phyloP scores from a whole-genome alignment of 176 grass and related monocot species.

The Poa annua region DNA sequence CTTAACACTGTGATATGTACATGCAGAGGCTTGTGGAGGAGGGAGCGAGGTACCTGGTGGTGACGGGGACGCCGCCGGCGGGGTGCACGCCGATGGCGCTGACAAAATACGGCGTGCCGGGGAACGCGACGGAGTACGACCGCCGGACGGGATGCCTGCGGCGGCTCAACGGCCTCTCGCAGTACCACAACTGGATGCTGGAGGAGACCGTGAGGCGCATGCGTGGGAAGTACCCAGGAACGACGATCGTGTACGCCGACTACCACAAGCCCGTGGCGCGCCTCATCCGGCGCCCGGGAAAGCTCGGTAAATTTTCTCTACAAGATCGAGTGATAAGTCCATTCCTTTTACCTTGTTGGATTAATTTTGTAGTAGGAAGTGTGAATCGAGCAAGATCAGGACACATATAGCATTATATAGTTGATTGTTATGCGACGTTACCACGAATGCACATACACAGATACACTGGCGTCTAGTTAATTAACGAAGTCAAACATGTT shows the following conservation, averaged over 20 bases:
- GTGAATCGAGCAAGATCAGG: background rate
- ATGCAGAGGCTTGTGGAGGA: conserved; percentile 49
- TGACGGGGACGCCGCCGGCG: conserved; percentile 32
- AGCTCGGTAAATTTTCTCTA: conserved; percentile 34
- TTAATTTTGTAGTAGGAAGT: background rate
- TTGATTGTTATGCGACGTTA: background rate
- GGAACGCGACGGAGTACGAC: conserved; percentile 34
- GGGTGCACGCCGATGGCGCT: conserved; percentile 55
- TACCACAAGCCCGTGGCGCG: conserved; percentile 52
- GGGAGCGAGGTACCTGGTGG: conserved; percentile 54
- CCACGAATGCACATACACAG: too few species aligned
- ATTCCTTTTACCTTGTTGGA: too few species aligned
- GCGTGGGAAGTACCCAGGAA: conserved; percentile 30
- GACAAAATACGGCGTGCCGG: conserved; percentile 15
- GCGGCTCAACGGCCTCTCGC: conserved; percentile 50
- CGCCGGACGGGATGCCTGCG: conserved; percentile 49
- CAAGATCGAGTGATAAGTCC: background rate
- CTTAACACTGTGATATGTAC: too few species aligned
- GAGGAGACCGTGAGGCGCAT: conserved; percentile 26
- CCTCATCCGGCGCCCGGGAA: conserved; percentile 33
- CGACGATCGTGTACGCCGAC: conserved; percentile 53
- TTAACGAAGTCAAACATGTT: conserved; percentile 36
- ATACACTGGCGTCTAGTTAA: too few species aligned
- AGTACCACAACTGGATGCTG: conserved; percentile 67
- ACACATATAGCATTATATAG: background rate